Evolutionary conservation across 2,329 filamentous ascomycete genomes (phyloP).

Genomic region (Phoma sp.): DNA sequence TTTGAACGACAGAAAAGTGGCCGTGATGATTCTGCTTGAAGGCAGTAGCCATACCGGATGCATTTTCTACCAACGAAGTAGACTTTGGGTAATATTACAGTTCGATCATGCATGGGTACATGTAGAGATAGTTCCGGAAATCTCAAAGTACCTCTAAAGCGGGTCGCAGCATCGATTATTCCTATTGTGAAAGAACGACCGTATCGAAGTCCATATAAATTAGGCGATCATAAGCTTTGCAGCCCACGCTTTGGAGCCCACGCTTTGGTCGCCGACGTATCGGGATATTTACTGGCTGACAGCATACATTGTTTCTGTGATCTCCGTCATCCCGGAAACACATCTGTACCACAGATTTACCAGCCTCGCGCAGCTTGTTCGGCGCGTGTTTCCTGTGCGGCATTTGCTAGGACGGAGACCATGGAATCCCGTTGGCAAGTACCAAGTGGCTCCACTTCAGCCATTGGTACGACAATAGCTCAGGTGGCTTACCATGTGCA

Average conservation of each 20-base stretch:
- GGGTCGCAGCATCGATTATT: background rate
- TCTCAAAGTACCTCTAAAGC: background rate
- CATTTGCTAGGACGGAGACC: slow-evolving; percentile 17
- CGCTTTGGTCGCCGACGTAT: background rate
- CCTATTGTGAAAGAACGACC: slow-evolving; percentile 4
- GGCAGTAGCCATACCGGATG: background rate
- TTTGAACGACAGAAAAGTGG: background rate
- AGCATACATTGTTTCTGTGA: slow-evolving; percentile 3
- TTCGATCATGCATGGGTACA: background rate
- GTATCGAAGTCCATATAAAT: background rate
- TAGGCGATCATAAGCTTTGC: slow-evolving; percentile 3
- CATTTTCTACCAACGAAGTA: background rate
- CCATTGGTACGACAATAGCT: slow-evolving; percentile 28
- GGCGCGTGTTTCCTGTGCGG: slow-evolving; percentile 38
- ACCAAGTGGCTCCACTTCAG: slow-evolving; percentile 5
- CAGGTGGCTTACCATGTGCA: slow-evolving; percentile 33
- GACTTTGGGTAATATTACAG: background rate
- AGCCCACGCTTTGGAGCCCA: background rate
- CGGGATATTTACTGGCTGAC: slow-evolving; percentile 6
- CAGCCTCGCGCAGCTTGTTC: slow-evolving; percentile 28
- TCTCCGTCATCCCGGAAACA: slow-evolving; percentile 13
- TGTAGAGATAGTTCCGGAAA: background rate
- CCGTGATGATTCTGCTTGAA: background rate
- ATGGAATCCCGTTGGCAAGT: slow-evolving; percentile 4
- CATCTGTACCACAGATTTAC: slow-evolving; percentile 19